Base-by-base conservation (phyloP, 768 basidiomycete genomes). In the Tricholoma saponaceum region DNA sequence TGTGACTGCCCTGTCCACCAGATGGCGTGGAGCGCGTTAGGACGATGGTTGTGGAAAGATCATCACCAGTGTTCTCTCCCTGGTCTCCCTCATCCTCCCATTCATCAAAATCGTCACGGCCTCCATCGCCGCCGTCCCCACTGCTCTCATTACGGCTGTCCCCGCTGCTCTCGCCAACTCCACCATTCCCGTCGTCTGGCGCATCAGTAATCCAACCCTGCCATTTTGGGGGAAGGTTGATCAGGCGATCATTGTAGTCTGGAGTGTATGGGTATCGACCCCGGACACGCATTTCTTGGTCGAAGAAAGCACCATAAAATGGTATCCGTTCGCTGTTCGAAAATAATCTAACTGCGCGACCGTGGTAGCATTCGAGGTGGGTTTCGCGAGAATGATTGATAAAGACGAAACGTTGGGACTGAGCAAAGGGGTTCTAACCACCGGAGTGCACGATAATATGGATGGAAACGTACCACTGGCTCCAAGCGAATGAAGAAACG, bases 401-500 rank as follows among this genome's bases (percentile, higher is more conserved):
- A 16, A 46, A 46, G 44, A 46, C 12, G 44, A 46, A 46, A 46
- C 23, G 44, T 46, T 13, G 44, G 44, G 44, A 46, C 22, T 46
- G 44, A 46, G 44, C 23, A 6, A 46, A 46, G 22, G 44, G 4
- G 23, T 46, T 25, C 44, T 46, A 25, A 23, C 43, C 22, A 23
- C 22, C 22, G 9, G 43, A 46, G n/a, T n/a, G n/a, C 23, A 46
- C 12, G 23, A 25, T 14, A 23, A 46, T 46, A 23, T 46, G 4
- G 12, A 46, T 46, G 25, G 23, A 25, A 46, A 46, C 23, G 23
- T 25, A 46, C 44, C 23, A 13, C 22, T 23, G 44, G 23, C 44
- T 46, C 44, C 44, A 22, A 46, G 44, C 44, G 44, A 46, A 46
- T 46, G 44, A 46, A 46, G 44, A 46, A 46, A 46, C 44, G 44